These are phyloP conservation scores for Chlorella vulgaris DNA, from an alignment of 139 green algal genomes.

Conservation along the genomic window DNA sequence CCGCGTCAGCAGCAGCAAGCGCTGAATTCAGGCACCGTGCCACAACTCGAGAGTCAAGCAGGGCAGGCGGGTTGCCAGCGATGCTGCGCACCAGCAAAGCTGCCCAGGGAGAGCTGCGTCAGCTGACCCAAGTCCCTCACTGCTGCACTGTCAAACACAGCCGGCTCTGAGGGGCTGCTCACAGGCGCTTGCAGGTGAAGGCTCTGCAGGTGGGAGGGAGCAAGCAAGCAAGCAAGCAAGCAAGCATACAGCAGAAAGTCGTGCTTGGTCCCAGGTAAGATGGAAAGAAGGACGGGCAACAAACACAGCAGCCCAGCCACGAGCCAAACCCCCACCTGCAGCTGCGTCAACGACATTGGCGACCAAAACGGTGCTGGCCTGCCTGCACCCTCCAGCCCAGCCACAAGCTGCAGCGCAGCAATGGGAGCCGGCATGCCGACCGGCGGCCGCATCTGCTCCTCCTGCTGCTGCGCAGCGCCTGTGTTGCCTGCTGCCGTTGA, in stretches of 20 bases:
- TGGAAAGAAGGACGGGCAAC: neutral
- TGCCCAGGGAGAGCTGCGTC: neutral
- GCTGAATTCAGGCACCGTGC: too few relatives aligned
- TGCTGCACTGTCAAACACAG: neutral
- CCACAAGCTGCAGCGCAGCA: neutral
- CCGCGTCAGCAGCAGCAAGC: too few relatives aligned
- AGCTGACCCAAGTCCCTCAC: neutral
- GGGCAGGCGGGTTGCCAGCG: neutral
- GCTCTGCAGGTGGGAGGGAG: neutral
- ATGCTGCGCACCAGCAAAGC: conserved; percentile 1
- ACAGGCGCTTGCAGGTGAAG: conserved; percentile 5
- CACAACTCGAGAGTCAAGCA: too few relatives aligned
- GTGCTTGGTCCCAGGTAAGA: neutral
- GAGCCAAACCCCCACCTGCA: conserved; percentile 1
- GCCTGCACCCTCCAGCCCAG: neutral
- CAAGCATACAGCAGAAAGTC: too few relatives aligned
- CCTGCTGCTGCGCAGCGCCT: neutral
- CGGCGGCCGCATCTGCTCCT: neutral
- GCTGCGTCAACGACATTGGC: neutral
- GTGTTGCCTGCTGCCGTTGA: neutral
- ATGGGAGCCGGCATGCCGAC: neutral
- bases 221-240: neutral
- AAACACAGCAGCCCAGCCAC: neutral
- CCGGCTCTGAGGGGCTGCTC: neutral
- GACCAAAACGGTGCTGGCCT: neutral